phyloP scores from a whole-genome alignment of 257 asterid genomes.

The Solanum pennellii region DNA sequence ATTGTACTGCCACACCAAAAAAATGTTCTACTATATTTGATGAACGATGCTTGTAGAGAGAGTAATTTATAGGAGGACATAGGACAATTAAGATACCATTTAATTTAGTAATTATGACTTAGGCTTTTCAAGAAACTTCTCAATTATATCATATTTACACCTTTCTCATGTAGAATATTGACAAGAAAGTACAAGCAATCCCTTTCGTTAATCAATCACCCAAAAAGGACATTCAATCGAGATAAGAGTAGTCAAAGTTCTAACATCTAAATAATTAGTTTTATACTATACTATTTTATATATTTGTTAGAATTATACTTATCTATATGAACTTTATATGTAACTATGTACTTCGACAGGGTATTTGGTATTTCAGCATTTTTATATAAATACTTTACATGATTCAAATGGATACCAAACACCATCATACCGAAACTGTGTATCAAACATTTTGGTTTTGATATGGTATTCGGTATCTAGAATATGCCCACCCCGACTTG shows the following conservation, averaged over 20 bases:
- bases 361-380: not conserved
- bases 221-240: not conserved
- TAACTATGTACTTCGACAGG: not conserved
- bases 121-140: not conserved
- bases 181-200: not conserved
- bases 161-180: not conserved
- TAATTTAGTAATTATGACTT: not conserved
- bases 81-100: not conserved
- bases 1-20: not conserved
- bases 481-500: not conserved
- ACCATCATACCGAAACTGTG: not conserved
- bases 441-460: not conserved
- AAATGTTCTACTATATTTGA: not conserved
- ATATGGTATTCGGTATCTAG: not conserved
- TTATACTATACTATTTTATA: not conserved
- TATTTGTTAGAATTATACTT: not conserved
- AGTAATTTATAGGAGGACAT: not conserved
- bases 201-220: not conserved
- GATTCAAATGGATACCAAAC: not conserved
- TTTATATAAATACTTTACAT: not conserved
- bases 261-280: not conserved
- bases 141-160: not conserved
- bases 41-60: not conserved
- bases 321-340: not conserved
- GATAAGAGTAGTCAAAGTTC: not conserved